Percentiles rank a stretch among this genome's conserved stretches.
phyloP scores from a whole-genome alignment of 768 basidiomycete species.

The Trametes cinnabarina region DNA sequence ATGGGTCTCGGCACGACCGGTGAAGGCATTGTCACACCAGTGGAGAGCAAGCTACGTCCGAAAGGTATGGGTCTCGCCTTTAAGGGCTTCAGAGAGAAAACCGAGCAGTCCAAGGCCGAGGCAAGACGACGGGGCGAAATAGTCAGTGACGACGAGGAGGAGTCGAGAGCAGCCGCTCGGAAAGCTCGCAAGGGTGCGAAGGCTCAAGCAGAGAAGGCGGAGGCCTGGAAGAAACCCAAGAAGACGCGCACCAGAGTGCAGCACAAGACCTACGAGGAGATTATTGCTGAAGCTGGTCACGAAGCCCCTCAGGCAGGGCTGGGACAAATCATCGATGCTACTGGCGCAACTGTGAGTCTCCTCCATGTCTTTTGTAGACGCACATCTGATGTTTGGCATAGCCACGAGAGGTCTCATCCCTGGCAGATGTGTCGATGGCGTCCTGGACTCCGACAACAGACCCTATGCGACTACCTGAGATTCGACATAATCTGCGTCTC shows the following conservation, averaged over 20 bases:
- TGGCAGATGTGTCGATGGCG: slow-evolving; percentile 72
- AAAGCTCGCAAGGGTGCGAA: slow-evolving; percentile 54
- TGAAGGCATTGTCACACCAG: slow-evolving; percentile 83
- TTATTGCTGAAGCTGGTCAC: slow-evolving; percentile 82
- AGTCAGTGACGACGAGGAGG: slow-evolving; percentile 72
- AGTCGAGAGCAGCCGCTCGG: slow-evolving; percentile 38
- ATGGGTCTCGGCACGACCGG: slow-evolving; percentile 72
- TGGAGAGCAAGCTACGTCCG: slow-evolving; percentile 82
- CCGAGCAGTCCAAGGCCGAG: slow-evolving; percentile 79
- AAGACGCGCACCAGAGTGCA: slow-evolving; percentile 82
- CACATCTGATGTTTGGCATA: slow-evolving; percentile 28
- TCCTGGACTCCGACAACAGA: slow-evolving; percentile 89
- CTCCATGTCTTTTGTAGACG: not conserved
- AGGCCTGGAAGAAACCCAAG: slow-evolving; percentile 84
- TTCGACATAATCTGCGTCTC: slow-evolving; percentile 92
- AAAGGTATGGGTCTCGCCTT: slow-evolving; percentile 86
- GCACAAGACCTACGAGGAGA: slow-evolving; percentile 97
- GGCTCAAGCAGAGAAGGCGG: slow-evolving; percentile 57
- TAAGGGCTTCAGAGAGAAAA: slow-evolving; percentile 86
- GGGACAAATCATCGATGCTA: slow-evolving; percentile 92
- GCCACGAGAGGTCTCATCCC: slow-evolving; percentile 84
- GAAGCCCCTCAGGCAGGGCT: slow-evolving; percentile 51
- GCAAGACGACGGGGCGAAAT: slow-evolving; percentile 70
- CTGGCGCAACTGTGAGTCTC: slow-evolving; percentile 79
- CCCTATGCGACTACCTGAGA: slow-evolving; percentile 86